Base-by-base conservation (phyloP, 176 grass and related monocot species). In the Musa beccarii region DNA sequence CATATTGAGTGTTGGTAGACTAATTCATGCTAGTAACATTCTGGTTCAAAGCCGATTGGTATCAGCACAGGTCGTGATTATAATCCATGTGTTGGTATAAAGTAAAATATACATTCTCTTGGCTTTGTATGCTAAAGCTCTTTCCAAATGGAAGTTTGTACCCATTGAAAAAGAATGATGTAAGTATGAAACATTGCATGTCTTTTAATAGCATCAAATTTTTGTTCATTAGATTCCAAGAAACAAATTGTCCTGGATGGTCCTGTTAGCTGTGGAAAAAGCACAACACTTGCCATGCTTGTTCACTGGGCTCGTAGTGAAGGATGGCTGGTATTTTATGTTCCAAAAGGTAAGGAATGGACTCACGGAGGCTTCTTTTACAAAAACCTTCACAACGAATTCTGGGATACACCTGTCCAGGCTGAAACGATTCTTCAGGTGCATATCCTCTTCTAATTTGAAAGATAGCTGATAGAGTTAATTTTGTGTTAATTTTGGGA, bases 291-390 rank as follows among this genome's bases (percentile, higher is more conserved):
- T 79, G 90, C 94, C 24, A 91, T 98, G 94, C 90, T 98, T 86
- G 94, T 98, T 54, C 90, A 93, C 51, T 98, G 94, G 94, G 94
- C 94, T 71, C 90, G 94, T 82, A 89, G 84, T 79, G 84, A 93
- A 84, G 90, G 90, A 75, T 98, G 94, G 94, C 78, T 98, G 43
- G 94, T 98, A 16, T 93, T 98, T 72, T 98, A 98, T 90, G 94
- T 93, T 63, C 94, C 94, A 51, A 86, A 82, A 71, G 94, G 88
- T 78, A 98, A 78, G 75, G 88, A 93, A 72, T 98, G 94, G 94
- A 91, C 82, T 72, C 90, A 93, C 89, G 90, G 94, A 81, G 90
- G 94, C 66, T 98, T 93, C 76, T 93, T 89, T 83, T 98, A 91
- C 78, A 89, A 85, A 91, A 91, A 89, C 76, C 72, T 78, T 61